These are phyloP conservation scores for Botrytis byssoidea DNA, from an alignment of 2,329 filamentous ascomycete species.

Conservation along the genomic window DNA sequence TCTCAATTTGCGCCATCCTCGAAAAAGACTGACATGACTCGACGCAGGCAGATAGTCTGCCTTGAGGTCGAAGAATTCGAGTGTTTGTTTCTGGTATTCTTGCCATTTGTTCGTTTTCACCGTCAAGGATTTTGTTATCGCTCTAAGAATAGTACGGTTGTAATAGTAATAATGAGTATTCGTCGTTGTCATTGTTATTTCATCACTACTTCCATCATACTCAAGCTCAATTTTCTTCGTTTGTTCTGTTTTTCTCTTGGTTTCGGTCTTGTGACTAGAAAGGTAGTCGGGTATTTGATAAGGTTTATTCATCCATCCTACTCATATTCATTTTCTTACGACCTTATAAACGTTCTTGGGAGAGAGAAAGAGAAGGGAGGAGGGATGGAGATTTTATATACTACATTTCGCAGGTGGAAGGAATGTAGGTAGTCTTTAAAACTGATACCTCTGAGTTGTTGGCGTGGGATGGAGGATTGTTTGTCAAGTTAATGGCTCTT, in stretches of 20 bases:
- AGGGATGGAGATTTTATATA: neutral
- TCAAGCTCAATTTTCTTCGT: neutral
- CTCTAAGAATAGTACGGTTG: neutral
- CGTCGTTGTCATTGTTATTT: neutral
- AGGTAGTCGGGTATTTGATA: neutral
- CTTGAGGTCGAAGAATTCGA: neutral
- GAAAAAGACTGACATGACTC: neutral
- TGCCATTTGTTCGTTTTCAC: neutral
- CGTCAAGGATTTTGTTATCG: neutral
- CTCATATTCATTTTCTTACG: neutral
- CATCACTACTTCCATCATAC: neutral
- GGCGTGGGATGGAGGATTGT: neutral
- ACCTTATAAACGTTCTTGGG: neutral
- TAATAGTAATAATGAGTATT: neutral
- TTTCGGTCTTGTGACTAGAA: neutral
- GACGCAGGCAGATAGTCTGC: neutral
- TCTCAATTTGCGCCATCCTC: too few relatives aligned
- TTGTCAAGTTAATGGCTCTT: neutral
- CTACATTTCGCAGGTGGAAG: neutral
- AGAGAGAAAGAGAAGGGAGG: neutral
- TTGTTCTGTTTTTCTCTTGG: neutral
- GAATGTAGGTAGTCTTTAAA: too few relatives aligned
- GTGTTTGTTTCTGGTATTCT: neutral
- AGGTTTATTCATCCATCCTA: neutral
- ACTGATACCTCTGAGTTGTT: too few relatives aligned